Evolutionary conservation across 768 basidiomycete species (phyloP).

Genomic region (Agrocybe chaxingu): DNA sequence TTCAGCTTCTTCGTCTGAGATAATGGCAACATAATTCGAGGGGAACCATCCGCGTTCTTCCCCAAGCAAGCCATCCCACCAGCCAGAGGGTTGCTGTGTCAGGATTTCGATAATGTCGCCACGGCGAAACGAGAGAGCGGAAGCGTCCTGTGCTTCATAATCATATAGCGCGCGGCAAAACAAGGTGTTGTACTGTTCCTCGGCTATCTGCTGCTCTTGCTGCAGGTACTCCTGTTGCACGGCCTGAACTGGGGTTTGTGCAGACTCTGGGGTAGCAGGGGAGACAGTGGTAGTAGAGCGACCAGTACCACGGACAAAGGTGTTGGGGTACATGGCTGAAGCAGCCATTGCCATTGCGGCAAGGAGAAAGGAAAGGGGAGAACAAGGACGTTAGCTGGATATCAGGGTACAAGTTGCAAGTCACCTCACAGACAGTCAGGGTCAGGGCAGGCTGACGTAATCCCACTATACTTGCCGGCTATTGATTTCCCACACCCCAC

Average conservation of each 20-base stretch:
- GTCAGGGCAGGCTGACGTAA: constrained; percentile 5
- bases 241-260: constrained; percentile 3
- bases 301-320: constrained; percentile 9
- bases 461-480: neutral
- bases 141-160: constrained; percentile 83
- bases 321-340: constrained; percentile 27
- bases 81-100: constrained; percentile 87
- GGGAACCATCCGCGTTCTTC: constrained; percentile 97
- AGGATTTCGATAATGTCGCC: constrained; percentile 94
- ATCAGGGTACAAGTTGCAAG: neutral
- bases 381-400: constrained; percentile 9
- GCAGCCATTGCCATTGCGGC: constrained; percentile 29
- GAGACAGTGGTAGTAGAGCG: neutral
- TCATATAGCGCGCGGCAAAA: constrained; percentile 93
- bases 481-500: neutral
- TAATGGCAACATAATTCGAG: constrained; percentile 84
- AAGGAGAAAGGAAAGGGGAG: constrained; percentile 10
- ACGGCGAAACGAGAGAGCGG: constrained; percentile 82
- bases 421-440: neutral
- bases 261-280: neutral
- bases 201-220: constrained; percentile 34
- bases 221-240: constrained; percentile 21
- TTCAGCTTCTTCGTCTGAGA: constrained; percentile 82
- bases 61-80: constrained; percentile 96
- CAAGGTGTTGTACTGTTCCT: constrained; percentile 67